Evolutionary conservation across 805 yeast genomes (phyloP), one percentile per base, ranked within the genome.

Genomic region (Teunomyces panamensis): DNA sequence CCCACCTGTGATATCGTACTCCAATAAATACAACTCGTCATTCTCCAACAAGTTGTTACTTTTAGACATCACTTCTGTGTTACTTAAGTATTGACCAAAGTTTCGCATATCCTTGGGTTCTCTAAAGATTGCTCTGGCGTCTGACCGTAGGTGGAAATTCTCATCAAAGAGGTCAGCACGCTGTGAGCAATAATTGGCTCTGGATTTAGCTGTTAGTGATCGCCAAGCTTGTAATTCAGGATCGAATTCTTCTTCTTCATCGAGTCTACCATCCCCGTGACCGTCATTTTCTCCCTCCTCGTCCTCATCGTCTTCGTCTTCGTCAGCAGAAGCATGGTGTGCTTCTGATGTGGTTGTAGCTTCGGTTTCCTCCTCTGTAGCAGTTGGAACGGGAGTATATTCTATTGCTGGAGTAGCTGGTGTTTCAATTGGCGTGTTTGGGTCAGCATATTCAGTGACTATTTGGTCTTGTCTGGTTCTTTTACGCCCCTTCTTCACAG

Each of bases 151-250:
- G 46, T 72, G 76, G 49, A 74, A 70, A 13, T 79, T 78, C 16
- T 77, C 79, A 33, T 69, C 70, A 59, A 92, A 90, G 42, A 89
- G 66, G 2, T 76, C 79, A 0, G 87, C 75, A 55, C 98, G 77
- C 48, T 78, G 75, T 24, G 81, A 67, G 58, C 96, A 84, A 51
- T 87, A 78, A 45, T 85, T 84, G 11, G 92, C 89, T 48, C 97
- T 71, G 0, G 86, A 78, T 51, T 85, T 85, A 0, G 96, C 87
- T 0, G 94, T 89, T 34, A 84, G 66, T n/a, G 80, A 79, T 56
- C 86, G 85, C 97, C 97, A 91, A 0, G 88, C 81, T 45, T 85
- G 85, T 41, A 83, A 67, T 57, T 90, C 96, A 30, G 87, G 75
- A 59, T 88, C 96, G 47, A 79, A 79, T 47, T 83, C 87, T 43